Percentiles rank a stretch among this genome's conserved stretches.
phyloP scores from a whole-genome alignment of 768 basidiomycete species.

The Harrya chromipes region DNA sequence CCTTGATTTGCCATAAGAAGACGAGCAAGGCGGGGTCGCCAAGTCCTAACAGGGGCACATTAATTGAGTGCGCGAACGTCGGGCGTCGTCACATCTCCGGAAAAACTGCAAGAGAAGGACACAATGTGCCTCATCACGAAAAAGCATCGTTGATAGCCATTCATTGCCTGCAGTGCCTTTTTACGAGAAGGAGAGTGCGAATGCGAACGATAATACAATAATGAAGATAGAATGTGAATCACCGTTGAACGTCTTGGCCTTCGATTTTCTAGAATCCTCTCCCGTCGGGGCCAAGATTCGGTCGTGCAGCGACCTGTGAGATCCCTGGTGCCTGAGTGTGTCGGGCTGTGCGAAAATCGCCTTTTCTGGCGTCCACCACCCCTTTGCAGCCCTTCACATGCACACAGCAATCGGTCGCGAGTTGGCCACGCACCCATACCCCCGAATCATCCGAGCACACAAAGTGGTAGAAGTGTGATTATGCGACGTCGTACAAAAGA shows the following conservation, averaged over 20 bases:
- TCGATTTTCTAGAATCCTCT: not conserved
- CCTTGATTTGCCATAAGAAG: not conserved
- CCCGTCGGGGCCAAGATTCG: constrained; percentile 2
- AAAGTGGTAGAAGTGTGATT: not conserved
- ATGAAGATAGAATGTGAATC: not conserved
- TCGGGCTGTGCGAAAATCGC: constrained; percentile 15
- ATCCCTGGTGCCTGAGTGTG: constrained; percentile 24
- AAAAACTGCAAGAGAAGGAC: not conserved
- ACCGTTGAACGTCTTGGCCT: not conserved
- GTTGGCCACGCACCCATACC: constrained; percentile 10
- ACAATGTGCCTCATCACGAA: not conserved
- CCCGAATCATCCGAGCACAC: not conserved
- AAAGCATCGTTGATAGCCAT: not conserved
- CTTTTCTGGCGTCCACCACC: constrained; percentile 5
- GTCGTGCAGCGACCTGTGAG: no score
- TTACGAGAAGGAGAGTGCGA: not conserved
- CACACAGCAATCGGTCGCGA: constrained; percentile 5
- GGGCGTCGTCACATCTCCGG: constrained; percentile 12
- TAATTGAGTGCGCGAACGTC: constrained; percentile 13
- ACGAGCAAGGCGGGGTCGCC: not conserved
- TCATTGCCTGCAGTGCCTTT: not conserved
- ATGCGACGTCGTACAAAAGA: not conserved
- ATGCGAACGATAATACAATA: not conserved
- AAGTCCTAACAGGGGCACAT: constrained; percentile 7
- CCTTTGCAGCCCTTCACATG: constrained; percentile 2